Evolutionary conservation across 2,329 filamentous ascomycete genomes (phyloP), one percentile per base, ranked within the genome.

Genomic region (Aspergillus jensenii): DNA sequence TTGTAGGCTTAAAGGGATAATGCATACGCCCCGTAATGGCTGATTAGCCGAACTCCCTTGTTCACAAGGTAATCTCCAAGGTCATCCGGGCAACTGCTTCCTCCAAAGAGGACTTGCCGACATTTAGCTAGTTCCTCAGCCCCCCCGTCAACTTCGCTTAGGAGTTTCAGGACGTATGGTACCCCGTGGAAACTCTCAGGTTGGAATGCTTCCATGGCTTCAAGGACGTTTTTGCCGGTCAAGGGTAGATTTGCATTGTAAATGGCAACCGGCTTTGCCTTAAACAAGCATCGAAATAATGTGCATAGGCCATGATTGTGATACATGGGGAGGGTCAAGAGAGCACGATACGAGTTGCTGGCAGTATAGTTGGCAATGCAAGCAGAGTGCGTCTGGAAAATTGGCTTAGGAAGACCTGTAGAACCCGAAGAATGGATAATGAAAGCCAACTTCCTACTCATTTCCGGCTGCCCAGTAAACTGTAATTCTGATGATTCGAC

Each of bases 401-500:
- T 86, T 0, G 85, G 84, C 61, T 88, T 88, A 0, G 85, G 85
- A 0, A 87, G 74, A 0, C 85, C 85, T 0, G 86, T 87, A 0
- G 81, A 84, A 3, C 85, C 85, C 5, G 76, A 79, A 0, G 78
- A 80, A 60, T 81, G 79, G 14, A 82, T 68, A 53, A 78, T 81
- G 72, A 70, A 76, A 2, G 69, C 72, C 60, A 74, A 74, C 64
- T 76, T 75, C 27, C 62, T 68, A 56, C 70, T 69, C 31, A 65
- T 59, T 1, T 39, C 59, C 33, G 61, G 48, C 0, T 31, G 45
- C 7, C 27, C 50, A 1, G 50, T 37, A 3, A 61, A 58, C 6
- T 65, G 47, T 4, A 73, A 59, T 37, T 67, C 58, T 45, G 65
- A 64, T n/a, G 65, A 59, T 6, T 59, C 61, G 21, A 44, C 27